phyloP scores from a whole-genome alignment of 2,329 filamentous ascomycete species.

The Allantophomopsis cytisporea region DNA sequence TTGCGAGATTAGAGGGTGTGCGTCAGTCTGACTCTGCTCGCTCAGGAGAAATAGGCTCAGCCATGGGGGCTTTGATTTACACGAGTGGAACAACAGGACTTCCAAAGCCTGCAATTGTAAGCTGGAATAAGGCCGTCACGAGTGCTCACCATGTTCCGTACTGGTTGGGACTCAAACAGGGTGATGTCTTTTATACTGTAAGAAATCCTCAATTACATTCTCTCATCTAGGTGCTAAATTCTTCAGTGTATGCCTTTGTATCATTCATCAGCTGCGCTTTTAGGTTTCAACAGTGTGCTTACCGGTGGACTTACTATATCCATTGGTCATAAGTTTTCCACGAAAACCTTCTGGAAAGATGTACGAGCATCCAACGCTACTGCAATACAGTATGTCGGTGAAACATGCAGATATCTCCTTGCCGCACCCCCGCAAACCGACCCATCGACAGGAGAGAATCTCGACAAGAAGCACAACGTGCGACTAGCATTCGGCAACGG shows the following conservation, averaged over 20 bases:
- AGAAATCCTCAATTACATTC: slow-evolving; percentile 10
- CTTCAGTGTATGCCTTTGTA: slow-evolving; percentile 74
- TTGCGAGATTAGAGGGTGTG: slow-evolving; percentile 32
- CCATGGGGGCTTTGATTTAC: slow-evolving; percentile 66
- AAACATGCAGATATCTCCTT: slow-evolving; percentile 74
- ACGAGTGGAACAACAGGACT: slow-evolving; percentile 78
- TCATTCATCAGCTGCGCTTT: slow-evolving; percentile 63
- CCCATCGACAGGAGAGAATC: slow-evolving; percentile 46
- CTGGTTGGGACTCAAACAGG: slow-evolving; percentile 42
- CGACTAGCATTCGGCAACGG: slow-evolving; percentile 73
- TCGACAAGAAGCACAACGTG: slow-evolving; percentile 64
- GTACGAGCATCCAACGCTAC: slow-evolving; percentile 59
- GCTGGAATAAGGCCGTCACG: slow-evolving; percentile 52
- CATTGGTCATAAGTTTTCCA: slow-evolving; percentile 67
- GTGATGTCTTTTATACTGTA: slow-evolving; percentile 67
- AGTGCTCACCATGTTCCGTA: slow-evolving; percentile 35
- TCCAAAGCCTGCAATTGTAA: slow-evolving; percentile 66
- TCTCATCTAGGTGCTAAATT: slow-evolving; percentile 2
- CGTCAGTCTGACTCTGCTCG: slow-evolving; percentile 46
- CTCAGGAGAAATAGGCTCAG: slow-evolving; percentile 30
- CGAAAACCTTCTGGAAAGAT: slow-evolving; percentile 63
- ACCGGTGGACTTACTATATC: slow-evolving; percentile 50
- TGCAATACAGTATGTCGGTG: slow-evolving; percentile 76
- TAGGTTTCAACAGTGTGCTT: slow-evolving; percentile 53
- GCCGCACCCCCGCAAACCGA: slow-evolving; percentile 49